A percentile compares a stretch with the other conserved stretches of the same genome.
Conservation (phyloP, 768 basidiomycete species). For the Dacryopinax spathularia region DNA sequence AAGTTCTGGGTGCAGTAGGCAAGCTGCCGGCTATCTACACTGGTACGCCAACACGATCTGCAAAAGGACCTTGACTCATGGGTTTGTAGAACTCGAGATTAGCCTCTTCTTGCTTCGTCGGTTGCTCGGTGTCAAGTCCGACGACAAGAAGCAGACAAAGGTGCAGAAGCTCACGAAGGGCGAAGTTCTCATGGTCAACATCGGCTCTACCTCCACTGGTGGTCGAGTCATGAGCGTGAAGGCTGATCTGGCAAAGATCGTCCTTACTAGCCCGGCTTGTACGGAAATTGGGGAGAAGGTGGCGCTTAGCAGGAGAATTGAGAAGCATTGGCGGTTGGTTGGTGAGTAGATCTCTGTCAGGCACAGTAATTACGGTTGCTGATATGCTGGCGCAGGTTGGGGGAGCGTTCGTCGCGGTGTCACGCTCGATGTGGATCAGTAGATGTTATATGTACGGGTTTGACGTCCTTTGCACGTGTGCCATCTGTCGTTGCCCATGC, state of each 20-base stretch:
- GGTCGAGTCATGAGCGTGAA: conserved; percentile 89
- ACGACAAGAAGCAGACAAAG: conserved; percentile 98
- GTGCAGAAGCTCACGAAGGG: conserved; percentile 78
- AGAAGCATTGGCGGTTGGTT: conserved; percentile 96
- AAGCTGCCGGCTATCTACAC: conserved; percentile 89
- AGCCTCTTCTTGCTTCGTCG: conserved; percentile 89
- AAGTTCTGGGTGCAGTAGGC: conserved; percentile 88
- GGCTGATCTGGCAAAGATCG: conserved; percentile 87
- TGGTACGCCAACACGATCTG: conserved; percentile 41
- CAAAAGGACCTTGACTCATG: not conserved
- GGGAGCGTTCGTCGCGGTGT: conserved; percentile 79
- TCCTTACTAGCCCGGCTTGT: conserved; percentile 86
- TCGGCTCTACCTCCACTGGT: conserved; percentile 93
- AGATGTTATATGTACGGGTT: not conserved
- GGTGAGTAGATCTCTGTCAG: conserved; percentile 37
- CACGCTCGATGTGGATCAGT: conserved; percentile 38
- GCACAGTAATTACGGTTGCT: not conserved
- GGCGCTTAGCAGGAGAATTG: conserved; percentile 82
- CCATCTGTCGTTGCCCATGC: not conserved
- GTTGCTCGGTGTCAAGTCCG: conserved; percentile 92
- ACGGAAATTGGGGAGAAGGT: conserved; percentile 98
- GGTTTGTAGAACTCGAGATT: conserved; percentile 63
- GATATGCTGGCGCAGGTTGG: conserved; percentile 30
- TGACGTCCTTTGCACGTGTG: not conserved
- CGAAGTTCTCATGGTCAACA: conserved; percentile 90